A percentile compares a stretch with the other conserved stretches of the same genome.
Evolutionary conservation across 148 eudicot species (phyloP).

Genomic region (Rheum nobile): DNA sequence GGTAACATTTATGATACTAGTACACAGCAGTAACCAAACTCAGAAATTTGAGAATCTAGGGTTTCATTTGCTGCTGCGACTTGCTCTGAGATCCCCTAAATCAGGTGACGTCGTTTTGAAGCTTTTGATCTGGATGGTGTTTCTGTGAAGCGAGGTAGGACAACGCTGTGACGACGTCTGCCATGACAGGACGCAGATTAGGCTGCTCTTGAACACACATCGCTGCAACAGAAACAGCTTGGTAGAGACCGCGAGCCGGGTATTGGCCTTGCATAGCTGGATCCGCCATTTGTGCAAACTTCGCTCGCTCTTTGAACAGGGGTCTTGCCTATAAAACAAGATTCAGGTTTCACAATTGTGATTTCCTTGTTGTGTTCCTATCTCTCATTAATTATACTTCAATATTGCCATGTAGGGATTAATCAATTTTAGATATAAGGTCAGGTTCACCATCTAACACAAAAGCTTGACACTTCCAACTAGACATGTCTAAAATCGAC

Average conservation of each 20-base stretch:
- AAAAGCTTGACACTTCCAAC: too few relatives aligned
- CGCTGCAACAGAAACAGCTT: slow-evolving; percentile 53
- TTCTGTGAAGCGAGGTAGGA: slow-evolving; percentile 44
- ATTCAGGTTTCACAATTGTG: neutral
- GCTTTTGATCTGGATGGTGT: slow-evolving; percentile 20
- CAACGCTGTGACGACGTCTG: slow-evolving; percentile 48
- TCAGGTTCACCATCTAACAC: neutral
- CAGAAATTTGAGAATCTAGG: neutral
- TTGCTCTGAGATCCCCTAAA: neutral
- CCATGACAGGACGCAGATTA: slow-evolving; percentile 39
- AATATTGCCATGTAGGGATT: too few relatives aligned
- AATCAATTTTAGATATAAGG: neutral
- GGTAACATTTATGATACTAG: neutral
- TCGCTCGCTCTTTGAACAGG: slow-evolving; percentile 41
- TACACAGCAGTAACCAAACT: neutral
- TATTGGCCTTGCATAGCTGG: slow-evolving; percentile 44
- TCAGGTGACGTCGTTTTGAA: neutral
- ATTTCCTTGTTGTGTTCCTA: neutral
- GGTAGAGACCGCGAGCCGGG: slow-evolving; percentile 38
- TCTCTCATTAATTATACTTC: neutral
- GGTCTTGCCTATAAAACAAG: slow-evolving; percentile 36
- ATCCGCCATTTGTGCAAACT: slow-evolving; percentile 41
- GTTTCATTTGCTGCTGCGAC: neutral
- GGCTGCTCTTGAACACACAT: slow-evolving; percentile 61
- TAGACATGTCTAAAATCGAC: too few relatives aligned